phyloP scores from a whole-genome alignment of 306 rosid genomes.

The Cucumis hystrix region DNA sequence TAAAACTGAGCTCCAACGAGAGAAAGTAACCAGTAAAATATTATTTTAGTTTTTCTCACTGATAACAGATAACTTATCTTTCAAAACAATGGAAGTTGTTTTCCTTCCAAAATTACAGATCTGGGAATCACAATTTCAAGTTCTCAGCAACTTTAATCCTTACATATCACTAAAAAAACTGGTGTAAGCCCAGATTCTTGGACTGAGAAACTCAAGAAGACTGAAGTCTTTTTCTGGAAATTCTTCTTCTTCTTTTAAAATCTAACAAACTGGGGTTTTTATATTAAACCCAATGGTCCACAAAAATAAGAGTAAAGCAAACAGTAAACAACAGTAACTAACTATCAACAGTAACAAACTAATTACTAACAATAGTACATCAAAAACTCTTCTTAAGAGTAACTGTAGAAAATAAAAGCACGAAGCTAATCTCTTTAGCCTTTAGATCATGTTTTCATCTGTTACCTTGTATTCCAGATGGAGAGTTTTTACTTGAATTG shows the following conservation, averaged over 20 bases:
- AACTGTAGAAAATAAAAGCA: not conserved
- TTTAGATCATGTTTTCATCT: not conserved
- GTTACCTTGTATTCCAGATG: not conserved
- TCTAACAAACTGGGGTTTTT: too few relatives aligned
- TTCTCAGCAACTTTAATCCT: not conserved
- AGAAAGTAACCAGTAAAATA: constrained; percentile 54
- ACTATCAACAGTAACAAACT: too few relatives aligned
- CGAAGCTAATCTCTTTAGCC: not conserved
- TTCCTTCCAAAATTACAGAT: not conserved
- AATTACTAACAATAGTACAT: too few relatives aligned
- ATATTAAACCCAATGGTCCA: too few relatives aligned
- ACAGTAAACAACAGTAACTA: too few relatives aligned
- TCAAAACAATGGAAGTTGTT: not conserved
- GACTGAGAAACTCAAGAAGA: too few relatives aligned
- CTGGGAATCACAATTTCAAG: not conserved
- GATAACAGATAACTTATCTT: not conserved
- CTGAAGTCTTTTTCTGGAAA: too few relatives aligned
- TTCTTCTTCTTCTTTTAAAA: too few relatives aligned
- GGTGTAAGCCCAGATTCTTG: too few relatives aligned
- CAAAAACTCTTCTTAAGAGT: not conserved
- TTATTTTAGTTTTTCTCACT: not conserved
- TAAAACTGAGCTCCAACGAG: constrained; percentile 75
- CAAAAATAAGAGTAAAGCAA: too few relatives aligned
- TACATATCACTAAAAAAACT: not conserved
- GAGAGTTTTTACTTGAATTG: not conserved